Base-by-base conservation (phyloP, 1,139 yeast genomes). In the Debaryomyces robertsiae region DNA sequence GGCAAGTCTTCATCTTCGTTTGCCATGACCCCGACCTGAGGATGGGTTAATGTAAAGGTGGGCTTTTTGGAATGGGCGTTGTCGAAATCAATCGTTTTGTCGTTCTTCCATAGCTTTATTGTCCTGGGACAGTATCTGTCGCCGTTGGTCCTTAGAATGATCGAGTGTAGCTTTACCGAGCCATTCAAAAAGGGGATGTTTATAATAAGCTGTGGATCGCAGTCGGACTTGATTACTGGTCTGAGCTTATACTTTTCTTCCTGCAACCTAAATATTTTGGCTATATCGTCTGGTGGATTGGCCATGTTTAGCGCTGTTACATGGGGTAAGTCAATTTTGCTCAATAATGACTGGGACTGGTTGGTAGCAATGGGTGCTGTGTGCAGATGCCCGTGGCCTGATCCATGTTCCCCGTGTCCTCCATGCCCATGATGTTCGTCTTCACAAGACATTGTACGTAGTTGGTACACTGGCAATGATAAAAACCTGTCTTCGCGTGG, bases 141-240 rank as follows among this genome's bases (percentile, higher is more conserved):
- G 2, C 82, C 82, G 41, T 81, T 73, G 1, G 91, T 76, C 44
- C 96, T 73, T 14, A 91, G 49, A 6, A 87, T 76, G 4, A 91
- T 53, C 1, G 96, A 85, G 56, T 79, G 86, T 32, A 91, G 63
- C 57, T 85, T 87, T 33, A 87, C 91, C 25, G 77, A 67, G 0
- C 88, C 88, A 13, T 84, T 82, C 51, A 89, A 49, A 47, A 91
- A 52, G 11, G 96, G 97, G 22, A 93, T 77, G 46, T 79, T 77
- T 23, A 91, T 55, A 34, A 91, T 76, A 54, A 91, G 49, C 57
- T 91, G 96, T 44, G 84, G 79, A 56, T 93, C 98, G 3, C 86
- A 81, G 58, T 91, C 97, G 1, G 91, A 81, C 53, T 76, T 77
- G 27, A 90, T 65, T 28, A 70, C 71, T 7, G 80, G 81, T 17